Percentiles rank a stretch among this genome's conserved stretches.
Conservation (phyloP, 495 filamentous ascomycete species). For the Bryoglossum gracile region DNA sequence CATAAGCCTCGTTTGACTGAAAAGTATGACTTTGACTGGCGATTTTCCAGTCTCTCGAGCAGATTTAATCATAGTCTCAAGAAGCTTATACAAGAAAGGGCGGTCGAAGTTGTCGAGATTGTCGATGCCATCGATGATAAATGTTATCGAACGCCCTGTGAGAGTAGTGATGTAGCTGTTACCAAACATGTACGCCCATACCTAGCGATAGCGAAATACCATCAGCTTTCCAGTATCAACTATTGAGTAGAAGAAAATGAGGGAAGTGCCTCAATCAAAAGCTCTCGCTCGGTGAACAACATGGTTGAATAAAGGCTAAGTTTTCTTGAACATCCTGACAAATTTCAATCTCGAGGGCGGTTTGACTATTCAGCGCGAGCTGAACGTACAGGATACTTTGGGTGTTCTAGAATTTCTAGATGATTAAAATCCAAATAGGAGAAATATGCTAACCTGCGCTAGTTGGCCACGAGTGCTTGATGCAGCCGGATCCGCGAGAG, state of each 20-base stretch:
- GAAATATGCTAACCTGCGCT: too few relatives aligned
- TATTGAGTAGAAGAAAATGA: not conserved
- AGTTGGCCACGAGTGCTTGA: too few relatives aligned
- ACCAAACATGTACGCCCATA: conserved; percentile 1
- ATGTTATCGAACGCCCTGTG: not conserved
- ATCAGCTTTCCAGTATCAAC: too few relatives aligned
- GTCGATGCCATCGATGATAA: conserved; percentile 5
- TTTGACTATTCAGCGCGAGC: too few relatives aligned
- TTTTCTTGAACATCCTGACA: not conserved
- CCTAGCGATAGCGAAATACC: not conserved
- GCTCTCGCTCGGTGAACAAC: too few relatives aligned
- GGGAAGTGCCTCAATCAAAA: not conserved
- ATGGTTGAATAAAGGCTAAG: too few relatives aligned
- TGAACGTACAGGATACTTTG: too few relatives aligned
- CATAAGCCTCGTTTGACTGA: not conserved
- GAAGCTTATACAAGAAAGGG: not conserved
- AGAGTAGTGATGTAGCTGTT: not conserved
- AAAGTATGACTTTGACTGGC: not conserved
- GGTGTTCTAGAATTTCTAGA: too few relatives aligned
- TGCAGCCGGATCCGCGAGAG: too few relatives aligned
- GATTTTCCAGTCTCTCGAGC: not conserved
- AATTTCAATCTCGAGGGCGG: not conserved
- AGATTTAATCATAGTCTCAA: not conserved
- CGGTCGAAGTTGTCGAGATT: not conserved
- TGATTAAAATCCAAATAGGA: too few relatives aligned